Conservation (phyloP, 371 early-diverging fungal genomes). For the Mortierella polycephala region DNA sequence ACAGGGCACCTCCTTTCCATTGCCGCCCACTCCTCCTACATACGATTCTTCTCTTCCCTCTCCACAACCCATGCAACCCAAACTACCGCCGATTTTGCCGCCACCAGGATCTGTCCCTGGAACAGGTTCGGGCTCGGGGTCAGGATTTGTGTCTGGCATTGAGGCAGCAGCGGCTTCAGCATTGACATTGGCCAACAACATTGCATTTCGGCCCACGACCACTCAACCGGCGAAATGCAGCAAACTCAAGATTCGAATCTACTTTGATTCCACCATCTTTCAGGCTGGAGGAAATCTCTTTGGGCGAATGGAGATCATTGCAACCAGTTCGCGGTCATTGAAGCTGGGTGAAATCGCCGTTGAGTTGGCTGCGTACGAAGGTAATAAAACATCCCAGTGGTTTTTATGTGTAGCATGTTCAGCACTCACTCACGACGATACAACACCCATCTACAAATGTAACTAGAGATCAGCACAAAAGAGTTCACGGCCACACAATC, state of each 20-base stretch:
- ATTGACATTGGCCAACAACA: conserved; percentile 55
- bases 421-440: background rate
- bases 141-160: conserved; percentile 47
- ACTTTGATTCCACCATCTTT: conserved; percentile 64
- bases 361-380: conserved; percentile 66
- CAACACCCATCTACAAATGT: background rate
- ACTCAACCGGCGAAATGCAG: conserved; percentile 60
- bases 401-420: background rate
- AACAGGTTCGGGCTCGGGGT: conserved; percentile 34
- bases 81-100: conserved; percentile 36
- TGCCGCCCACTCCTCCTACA: background rate
- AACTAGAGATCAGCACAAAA: conserved; percentile 58
- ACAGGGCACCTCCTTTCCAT: conserved; percentile 1
- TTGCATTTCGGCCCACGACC: conserved; percentile 63
- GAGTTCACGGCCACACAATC: conserved; percentile 61
- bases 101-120: conserved; percentile 46
- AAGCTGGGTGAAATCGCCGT: conserved; percentile 68
- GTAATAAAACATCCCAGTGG: conserved; percentile 29
- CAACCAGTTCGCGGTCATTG: conserved; percentile 56
- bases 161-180: conserved; percentile 46
- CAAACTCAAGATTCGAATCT: conserved; percentile 63
- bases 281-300: conserved; percentile 65
- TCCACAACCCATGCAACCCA: conserved; percentile 13
- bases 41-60: background rate
- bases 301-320: conserved; percentile 63